These are phyloP conservation scores for Candida stauntonica DNA, from an alignment of 805 yeast genomes.

Conservation along the genomic window DNA sequence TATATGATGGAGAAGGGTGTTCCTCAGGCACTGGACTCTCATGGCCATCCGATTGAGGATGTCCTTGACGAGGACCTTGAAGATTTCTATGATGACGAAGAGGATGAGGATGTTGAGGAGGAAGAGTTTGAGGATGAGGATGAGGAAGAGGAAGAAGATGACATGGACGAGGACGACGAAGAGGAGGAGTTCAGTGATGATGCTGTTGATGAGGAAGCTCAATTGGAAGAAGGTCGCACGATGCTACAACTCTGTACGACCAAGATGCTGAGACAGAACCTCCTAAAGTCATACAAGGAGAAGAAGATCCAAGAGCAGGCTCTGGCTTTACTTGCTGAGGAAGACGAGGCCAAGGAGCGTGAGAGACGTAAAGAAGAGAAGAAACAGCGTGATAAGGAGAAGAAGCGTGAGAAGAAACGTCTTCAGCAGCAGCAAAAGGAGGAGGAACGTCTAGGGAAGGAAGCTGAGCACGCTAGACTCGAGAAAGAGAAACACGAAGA, in stretches of 20 bases:
- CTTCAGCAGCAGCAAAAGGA: conserved; percentile 53
- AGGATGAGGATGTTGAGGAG: conserved; percentile 17
- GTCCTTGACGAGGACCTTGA: conserved; percentile 38
- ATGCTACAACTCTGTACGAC: conserved; percentile 78
- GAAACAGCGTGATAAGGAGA: conserved; percentile 52
- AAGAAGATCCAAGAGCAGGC: conserved; percentile 75
- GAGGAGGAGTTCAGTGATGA: conserved; percentile 35
- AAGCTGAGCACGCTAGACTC: conserved; percentile 38
- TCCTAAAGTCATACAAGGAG: conserved; percentile 73
- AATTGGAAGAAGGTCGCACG: conserved; percentile 74
- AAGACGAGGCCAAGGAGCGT: conserved; percentile 64
- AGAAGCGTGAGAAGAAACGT: conserved; percentile 65
- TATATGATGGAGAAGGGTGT: conserved; percentile 14
- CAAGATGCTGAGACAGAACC: conserved; percentile 66
- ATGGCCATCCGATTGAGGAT: conserved; percentile 28
- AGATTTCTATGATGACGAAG: conserved; percentile 10
- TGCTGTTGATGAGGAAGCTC: conserved; percentile 52
- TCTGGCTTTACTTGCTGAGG: conserved; percentile 55
- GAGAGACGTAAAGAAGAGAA: conserved; percentile 64
- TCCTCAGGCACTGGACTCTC: conserved; percentile 33
- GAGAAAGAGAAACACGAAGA: conserved; percentile 33
- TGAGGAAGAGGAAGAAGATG: conserved; percentile 28
- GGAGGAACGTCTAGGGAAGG: conserved; percentile 44
- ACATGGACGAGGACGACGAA: conserved; percentile 37
- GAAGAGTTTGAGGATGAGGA: conserved; percentile 15